Conservation (phyloP, 495 filamentous ascomycete genomes). For the Penicillium steckii region DNA sequence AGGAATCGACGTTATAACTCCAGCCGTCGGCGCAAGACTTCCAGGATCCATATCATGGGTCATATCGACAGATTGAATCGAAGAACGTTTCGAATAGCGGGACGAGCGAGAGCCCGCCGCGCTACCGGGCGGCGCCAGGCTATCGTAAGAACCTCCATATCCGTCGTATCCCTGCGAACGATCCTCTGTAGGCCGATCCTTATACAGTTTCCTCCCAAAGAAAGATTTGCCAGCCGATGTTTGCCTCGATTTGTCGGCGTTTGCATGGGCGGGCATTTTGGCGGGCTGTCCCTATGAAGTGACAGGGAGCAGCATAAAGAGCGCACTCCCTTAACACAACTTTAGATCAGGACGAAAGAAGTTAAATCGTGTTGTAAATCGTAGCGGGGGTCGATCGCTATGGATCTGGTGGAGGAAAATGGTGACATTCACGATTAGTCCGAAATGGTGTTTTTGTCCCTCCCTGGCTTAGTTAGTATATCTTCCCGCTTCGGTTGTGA, state of each 20-base stretch:
- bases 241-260: constrained; percentile 77
- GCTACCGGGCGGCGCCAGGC: constrained; percentile 47
- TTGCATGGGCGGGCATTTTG: constrained; percentile 57
- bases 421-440: constrained; percentile 23
- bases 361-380: constrained; percentile 4
- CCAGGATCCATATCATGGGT: constrained; percentile 44
- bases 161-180: constrained; percentile 58
- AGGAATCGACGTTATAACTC: constrained; percentile 84
- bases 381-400: constrained; percentile 17
- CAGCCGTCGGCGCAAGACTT: constrained; percentile 72
- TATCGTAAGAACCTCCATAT: constrained; percentile 50
- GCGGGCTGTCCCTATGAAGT: constrained; percentile 35
- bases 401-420: constrained; percentile 11
- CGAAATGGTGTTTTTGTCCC: constrained; percentile 21
- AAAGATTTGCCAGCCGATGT: constrained; percentile 84
- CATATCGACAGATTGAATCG: constrained; percentile 68
- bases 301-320: constrained; percentile 45
- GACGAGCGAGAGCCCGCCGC: constrained; percentile 70
- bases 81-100: constrained; percentile 76
- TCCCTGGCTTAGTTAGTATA: constrained; percentile 29
- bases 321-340: constrained; percentile 20
- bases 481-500: constrained; percentile 17
- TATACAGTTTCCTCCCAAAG: constrained; percentile 74
- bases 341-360: background rate
- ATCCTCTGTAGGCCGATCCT: constrained; percentile 63